Percentiles rank a stretch among this genome's conserved stretches.
Evolutionary conservation across 2,329 filamentous ascomycete genomes (phyloP).

Genomic region (Arthrobotrys musiformis): DNA sequence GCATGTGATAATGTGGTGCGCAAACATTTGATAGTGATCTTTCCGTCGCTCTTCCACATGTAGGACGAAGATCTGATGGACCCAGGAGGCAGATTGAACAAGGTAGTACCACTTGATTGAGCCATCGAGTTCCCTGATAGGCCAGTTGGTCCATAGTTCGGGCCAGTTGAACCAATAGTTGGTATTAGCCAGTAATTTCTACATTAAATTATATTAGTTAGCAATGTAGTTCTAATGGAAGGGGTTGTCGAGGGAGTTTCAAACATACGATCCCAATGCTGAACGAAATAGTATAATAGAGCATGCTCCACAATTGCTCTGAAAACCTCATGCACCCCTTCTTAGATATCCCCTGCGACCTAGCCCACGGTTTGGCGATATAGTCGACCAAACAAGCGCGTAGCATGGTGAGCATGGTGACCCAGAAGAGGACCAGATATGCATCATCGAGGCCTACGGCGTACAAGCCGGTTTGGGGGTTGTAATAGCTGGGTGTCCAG

Average conservation of each 20-base stretch:
- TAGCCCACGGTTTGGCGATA: constrained; percentile 80
- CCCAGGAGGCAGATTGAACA: constrained; percentile 88
- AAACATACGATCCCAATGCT: constrained; percentile 79
- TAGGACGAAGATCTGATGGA: constrained; percentile 93
- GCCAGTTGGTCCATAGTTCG: constrained; percentile 87
- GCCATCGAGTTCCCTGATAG: constrained; percentile 77
- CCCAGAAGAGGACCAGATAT: constrained; percentile 79
- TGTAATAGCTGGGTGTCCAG: constrained; percentile 86
- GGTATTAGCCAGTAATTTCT: constrained; percentile 84
- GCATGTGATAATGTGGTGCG: constrained; percentile 91
- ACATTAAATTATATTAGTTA: constrained; percentile 56
- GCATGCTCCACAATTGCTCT: constrained; percentile 90
- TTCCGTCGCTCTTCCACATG: constrained; percentile 94
- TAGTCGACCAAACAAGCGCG: constrained; percentile 89
- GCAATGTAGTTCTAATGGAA: constrained; percentile 9
- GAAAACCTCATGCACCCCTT: constrained; percentile 86
- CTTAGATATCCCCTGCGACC: constrained; percentile 74
- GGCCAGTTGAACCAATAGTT: constrained; percentile 80
- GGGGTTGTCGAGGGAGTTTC: background rate
- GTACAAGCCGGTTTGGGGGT: constrained; percentile 75
- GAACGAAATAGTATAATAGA: constrained; percentile 87
- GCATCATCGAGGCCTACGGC: constrained; percentile 81
- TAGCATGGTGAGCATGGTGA: constrained; percentile 86
- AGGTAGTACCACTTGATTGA: constrained; percentile 90
- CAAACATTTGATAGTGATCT: constrained; percentile 95